A percentile compares a stretch with the other conserved stretches of the same genome.
Evolutionary conservation across 768 basidiomycete species (phyloP).

Genomic region (Tricholoma furcatifolium): DNA sequence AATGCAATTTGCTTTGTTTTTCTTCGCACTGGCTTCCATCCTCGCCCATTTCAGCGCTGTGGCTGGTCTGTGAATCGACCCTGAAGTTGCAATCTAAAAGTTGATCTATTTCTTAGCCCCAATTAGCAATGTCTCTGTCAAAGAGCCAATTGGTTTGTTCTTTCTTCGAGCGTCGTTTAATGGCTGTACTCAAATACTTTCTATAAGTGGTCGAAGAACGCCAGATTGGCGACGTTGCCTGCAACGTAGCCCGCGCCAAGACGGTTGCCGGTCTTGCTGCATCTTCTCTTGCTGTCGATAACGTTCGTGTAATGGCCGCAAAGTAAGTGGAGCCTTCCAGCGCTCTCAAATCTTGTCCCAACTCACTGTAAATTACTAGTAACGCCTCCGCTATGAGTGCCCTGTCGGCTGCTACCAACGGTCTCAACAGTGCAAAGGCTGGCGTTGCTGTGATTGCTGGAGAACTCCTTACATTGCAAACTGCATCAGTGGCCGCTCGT

Average conservation of each 20-base stretch:
- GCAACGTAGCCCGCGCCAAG: conserved; percentile 16
- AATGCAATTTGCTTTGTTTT: conserved; percentile 10
- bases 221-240: conserved; percentile 16
- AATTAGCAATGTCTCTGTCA: background rate
- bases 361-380: conserved; percentile 7
- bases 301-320: conserved; percentile 12
- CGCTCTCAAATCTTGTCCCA: background rate
- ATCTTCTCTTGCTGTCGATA: conserved; percentile 13
- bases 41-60: conserved; percentile 7
- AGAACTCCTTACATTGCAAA: conserved; percentile 17
- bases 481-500: conserved; percentile 23
- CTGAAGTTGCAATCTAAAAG: background rate
- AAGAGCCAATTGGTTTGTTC: background rate
- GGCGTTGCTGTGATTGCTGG: conserved; percentile 24
- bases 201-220: conserved; percentile 9
- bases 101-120: background rate
- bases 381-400: conserved; percentile 21
- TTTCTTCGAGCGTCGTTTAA: background rate
- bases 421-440: conserved; percentile 21
- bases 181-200: background rate
- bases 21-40: conserved; percentile 11
- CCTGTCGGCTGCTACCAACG: conserved; percentile 19
- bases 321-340: conserved; percentile 8
- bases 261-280: conserved; percentile 14
- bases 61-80: conserved; percentile 7